These are phyloP conservation scores for Collybiopsis confluens DNA, from an alignment of 768 basidiomycete species.

Conservation along the genomic window DNA sequence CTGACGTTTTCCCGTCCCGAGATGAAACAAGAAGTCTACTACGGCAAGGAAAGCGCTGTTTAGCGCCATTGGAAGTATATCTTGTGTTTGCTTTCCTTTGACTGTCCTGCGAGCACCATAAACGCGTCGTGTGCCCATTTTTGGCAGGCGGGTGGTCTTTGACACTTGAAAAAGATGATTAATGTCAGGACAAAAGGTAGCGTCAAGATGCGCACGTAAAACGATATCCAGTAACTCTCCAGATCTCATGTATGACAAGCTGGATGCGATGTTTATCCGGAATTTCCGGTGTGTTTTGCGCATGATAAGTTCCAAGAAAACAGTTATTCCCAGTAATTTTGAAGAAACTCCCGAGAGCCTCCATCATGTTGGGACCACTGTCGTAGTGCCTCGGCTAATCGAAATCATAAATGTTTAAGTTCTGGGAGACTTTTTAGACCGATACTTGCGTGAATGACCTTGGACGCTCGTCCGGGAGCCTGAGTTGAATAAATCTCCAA, in stretches of 20 bases:
- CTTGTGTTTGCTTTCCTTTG: constrained; percentile 29
- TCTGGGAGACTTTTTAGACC: too few relatives aligned
- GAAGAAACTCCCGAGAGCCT: constrained; percentile 29
- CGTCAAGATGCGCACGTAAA: constrained; percentile 35
- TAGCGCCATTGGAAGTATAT: constrained; percentile 31
- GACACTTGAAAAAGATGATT: constrained; percentile 24
- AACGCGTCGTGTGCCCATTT: constrained; percentile 44
- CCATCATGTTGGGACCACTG: constrained; percentile 27
- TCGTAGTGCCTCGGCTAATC: constrained; percentile 20
- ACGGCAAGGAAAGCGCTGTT: constrained; percentile 38
- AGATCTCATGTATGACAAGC: constrained; percentile 38
- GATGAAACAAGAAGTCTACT: constrained; percentile 45
- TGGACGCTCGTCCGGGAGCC: too few relatives aligned
- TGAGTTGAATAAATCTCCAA: too few relatives aligned
- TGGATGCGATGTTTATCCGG: constrained; percentile 39
- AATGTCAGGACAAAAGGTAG: constrained; percentile 4
- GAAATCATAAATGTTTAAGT: too few relatives aligned
- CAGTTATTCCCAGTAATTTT: constrained; percentile 30
- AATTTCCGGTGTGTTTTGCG: constrained; percentile 18
- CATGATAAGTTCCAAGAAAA: constrained; percentile 36
- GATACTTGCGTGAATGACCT: too few relatives aligned
- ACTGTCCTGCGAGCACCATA: constrained; percentile 50
- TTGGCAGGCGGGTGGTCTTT: constrained; percentile 46
- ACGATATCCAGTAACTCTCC: constrained; percentile 45
- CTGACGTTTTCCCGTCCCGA: constrained; percentile 20